Evolutionary conservation across 2,329 filamentous ascomycete species (phyloP), one percentile per base, ranked within the genome.

Genomic region (Colletotrichum karsti): DNA sequence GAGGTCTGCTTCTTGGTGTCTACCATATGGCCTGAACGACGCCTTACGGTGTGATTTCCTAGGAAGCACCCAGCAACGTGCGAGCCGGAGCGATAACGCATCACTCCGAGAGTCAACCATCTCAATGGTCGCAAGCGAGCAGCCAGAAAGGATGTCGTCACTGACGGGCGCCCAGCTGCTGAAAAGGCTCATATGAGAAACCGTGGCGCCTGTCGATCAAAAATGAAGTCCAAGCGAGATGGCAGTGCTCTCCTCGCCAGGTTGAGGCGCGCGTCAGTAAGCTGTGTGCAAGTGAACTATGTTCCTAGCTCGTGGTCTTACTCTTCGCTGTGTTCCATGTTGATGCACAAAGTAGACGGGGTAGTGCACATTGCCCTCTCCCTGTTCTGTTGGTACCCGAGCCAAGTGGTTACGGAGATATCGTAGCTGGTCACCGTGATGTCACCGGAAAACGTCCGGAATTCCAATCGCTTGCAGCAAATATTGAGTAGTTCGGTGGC

Each of bases 11-110:
- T 22, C 44, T 58, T 33, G 37, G 26, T 7, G 37, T 53, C 28
- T 53, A 35, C 53, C 44, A 54, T 67, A 35, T 58, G 60, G 64
- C 33, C 35, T 15, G 28, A 28, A 35, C 20, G 42, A 50, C 26
- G 54, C 26, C 18, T 44, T 35, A 12, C 41, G 30, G 22, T 26
- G 33, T n/a, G n/a, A 56, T 18, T 12, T 66, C 22, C 50, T 26
- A 35, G 58, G 63, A 50, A 20, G 35, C 48, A 55, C 63, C 63
- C 22, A 33, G 50, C 22, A 53, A 54, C n/a, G 13, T n/a, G n/a
- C n/a, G 8, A 42, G 7, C n/a, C 33, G 37, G 42, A 18, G 30
- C 26, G 46, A 18, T 50, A 20, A 51, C 22, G 20, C 22, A 50
- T 39, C 33, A 9, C 18, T 44, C 28, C 18, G 15, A 41, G 6